These are phyloP conservation scores for Neonectria faginata DNA, from an alignment of 2,329 filamentous ascomycete species.

Conservation along the genomic window DNA sequence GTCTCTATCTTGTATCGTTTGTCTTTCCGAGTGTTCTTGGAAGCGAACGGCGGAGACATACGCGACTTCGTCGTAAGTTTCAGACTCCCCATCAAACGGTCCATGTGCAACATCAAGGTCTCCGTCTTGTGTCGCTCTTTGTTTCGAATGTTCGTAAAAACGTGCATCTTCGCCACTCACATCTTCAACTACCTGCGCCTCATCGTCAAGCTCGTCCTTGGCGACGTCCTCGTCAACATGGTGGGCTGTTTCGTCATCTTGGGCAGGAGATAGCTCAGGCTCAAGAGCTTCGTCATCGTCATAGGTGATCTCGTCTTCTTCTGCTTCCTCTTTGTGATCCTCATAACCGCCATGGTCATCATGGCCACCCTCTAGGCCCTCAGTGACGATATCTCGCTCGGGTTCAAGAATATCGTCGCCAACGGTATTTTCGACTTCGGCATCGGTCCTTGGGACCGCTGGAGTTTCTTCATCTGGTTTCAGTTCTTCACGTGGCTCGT, in stretches of 20 bases:
- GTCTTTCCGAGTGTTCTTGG: conserved; percentile 18
- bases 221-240: conserved; percentile 20
- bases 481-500: conserved; percentile 9
- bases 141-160: conserved; percentile 19
- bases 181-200: conserved; percentile 30
- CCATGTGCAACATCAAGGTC: conserved; percentile 16
- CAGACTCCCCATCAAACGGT: conserved; percentile 18
- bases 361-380: conserved; percentile 9
- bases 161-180: conserved; percentile 14
- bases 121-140: conserved; percentile 14
- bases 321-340: conserved; percentile 1
- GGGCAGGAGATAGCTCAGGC: conserved; percentile 8
- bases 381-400: conserved; percentile 12
- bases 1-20: conserved; percentile 26
- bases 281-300: conserved; percentile 33
- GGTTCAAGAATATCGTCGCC: conserved; percentile 9
- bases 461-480: conserved; percentile 25
- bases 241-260: conserved; percentile 11
- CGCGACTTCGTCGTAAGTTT: not conserved
- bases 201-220: conserved; percentile 5
- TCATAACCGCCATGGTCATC: conserved; percentile 5
- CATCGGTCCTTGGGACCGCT: conserved; percentile 1
- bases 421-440: not conserved
- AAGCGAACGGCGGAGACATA: conserved; percentile 10
- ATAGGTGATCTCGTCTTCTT: conserved; percentile 35